phyloP scores from a whole-genome alignment of 345 rosid species.

The Brassica cretica region DNA sequence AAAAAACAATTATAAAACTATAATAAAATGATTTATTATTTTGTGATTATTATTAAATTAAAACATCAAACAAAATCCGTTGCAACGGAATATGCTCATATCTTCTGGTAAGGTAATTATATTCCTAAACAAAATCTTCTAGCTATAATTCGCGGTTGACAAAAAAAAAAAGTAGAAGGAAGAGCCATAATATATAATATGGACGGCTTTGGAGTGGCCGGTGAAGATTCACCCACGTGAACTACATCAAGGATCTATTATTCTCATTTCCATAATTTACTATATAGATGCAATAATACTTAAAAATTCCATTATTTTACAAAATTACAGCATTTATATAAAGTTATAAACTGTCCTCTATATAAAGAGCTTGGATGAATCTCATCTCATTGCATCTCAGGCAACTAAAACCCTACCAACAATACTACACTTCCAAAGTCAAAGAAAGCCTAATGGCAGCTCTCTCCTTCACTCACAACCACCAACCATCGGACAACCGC shows the following conservation, averaged over 20 bases:
- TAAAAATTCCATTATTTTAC: background rate
- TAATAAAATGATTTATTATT: no score
- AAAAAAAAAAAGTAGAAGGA: background rate
- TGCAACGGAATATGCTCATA: no score
- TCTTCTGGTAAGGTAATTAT: background rate
- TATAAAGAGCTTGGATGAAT: constrained; percentile 25
- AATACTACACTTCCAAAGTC: constrained; percentile 6
- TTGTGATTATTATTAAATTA: no score
- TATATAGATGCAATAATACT: background rate
- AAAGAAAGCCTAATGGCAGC: constrained; percentile 47
- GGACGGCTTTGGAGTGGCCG: constrained; percentile 21
- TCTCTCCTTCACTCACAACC: constrained; percentile 41
- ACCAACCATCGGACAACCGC: constrained; percentile 33
- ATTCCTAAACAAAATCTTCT: background rate
- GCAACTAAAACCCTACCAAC: constrained; percentile 16
- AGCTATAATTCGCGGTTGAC: background rate
- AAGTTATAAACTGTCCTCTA: constrained; percentile 15
- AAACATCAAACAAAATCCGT: no score
- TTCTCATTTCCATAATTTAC: background rate
- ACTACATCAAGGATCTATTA: constrained; percentile 18
- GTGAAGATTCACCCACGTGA: constrained; percentile 32
- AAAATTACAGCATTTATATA: background rate
- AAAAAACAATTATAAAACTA: no score
- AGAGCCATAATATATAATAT: constrained; percentile 17
- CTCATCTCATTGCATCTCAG: constrained; percentile 17